These are phyloP conservation scores for Sarocladium strictum DNA, from an alignment of 2,329 filamentous ascomycete genomes.

Conservation along the genomic window DNA sequence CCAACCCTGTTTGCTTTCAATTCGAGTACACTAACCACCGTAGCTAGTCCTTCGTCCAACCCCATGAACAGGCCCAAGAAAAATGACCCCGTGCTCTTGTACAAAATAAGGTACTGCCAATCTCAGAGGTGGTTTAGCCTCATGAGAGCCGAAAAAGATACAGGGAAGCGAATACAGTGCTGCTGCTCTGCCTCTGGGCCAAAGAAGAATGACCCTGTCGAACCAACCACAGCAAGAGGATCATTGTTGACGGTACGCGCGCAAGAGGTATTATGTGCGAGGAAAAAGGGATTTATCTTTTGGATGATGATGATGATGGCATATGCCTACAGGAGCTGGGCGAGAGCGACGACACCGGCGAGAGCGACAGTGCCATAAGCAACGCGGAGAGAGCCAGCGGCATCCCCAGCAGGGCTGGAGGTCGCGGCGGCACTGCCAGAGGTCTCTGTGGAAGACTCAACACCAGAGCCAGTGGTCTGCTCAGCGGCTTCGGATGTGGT, in stretches of 20 bases:
- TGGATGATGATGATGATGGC: not conserved
- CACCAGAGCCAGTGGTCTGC: conserved; percentile 7
- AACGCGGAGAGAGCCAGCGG: conserved; percentile 18
- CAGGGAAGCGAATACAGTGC: conserved; percentile 8
- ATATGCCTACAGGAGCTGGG: conserved; percentile 23
- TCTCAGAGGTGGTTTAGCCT: not conserved
- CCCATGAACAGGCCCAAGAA: not conserved
- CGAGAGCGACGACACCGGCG: conserved; percentile 22
- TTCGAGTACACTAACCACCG: not conserved
- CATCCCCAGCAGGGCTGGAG: conserved; percentile 15
- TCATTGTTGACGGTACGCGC: not conserved
- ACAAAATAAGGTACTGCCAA: not conserved
- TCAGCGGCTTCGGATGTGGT: not conserved
- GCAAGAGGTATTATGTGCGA: not conserved
- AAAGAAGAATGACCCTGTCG: not conserved
- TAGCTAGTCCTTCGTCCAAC: not conserved
- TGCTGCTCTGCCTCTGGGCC: not conserved
- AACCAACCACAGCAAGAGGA: not conserved
- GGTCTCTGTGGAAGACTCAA: conserved; percentile 15
- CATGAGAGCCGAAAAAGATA: not conserved
- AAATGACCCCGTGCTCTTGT: not conserved
- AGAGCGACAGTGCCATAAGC: conserved; percentile 19
- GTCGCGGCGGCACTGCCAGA: conserved; percentile 12
- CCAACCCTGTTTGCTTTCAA: not conserved
- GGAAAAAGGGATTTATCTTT: not conserved